Conservation (phyloP, 768 basidiomycete species). For the Suillus fuscotomentosus region DNA sequence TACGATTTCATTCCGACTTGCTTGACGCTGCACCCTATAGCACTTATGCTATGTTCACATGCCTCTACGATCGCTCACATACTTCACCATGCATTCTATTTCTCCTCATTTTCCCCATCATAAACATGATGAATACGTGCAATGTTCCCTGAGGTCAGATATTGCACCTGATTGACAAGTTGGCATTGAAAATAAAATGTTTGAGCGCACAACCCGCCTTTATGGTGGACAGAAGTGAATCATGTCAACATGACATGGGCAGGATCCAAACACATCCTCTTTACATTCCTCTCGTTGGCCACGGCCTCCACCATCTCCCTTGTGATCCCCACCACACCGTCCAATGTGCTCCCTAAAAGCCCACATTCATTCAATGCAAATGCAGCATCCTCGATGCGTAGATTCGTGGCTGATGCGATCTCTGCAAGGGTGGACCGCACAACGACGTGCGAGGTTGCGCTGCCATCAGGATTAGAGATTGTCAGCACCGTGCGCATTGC, state of each 20-base stretch:
- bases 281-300: slow-evolving; percentile 67
- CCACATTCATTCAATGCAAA: slow-evolving; percentile 90
- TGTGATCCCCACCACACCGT: slow-evolving; percentile 55
- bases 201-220: not conserved
- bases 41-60: slow-evolving; percentile 27
- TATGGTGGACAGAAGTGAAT: not conserved
- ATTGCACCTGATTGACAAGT: not conserved
- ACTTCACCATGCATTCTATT: slow-evolving; percentile 21
- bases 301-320: slow-evolving; percentile 68
- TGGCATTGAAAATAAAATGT: not conserved
- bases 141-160: not conserved
- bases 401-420: slow-evolving; percentile 75
- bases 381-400: slow-evolving; percentile 82
- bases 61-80: slow-evolving; percentile 18
- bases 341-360: slow-evolving; percentile 47
- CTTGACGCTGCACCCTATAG: slow-evolving; percentile 19
- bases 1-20: slow-evolving; percentile 11
- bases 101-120: slow-evolving; percentile 1
- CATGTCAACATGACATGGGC: slow-evolving; percentile 50
- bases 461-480: slow-evolving; percentile 58
- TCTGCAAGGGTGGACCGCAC: slow-evolving; percentile 73
- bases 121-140: slow-evolving; percentile 1
- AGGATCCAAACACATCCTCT: slow-evolving; percentile 63
- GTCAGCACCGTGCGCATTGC: slow-evolving; percentile 57
- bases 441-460: slow-evolving; percentile 66